Evolutionary conservation across 2,329 filamentous ascomycete genomes (phyloP), one percentile per base, ranked within the genome.

Genomic region (Cladosporium velox): DNA sequence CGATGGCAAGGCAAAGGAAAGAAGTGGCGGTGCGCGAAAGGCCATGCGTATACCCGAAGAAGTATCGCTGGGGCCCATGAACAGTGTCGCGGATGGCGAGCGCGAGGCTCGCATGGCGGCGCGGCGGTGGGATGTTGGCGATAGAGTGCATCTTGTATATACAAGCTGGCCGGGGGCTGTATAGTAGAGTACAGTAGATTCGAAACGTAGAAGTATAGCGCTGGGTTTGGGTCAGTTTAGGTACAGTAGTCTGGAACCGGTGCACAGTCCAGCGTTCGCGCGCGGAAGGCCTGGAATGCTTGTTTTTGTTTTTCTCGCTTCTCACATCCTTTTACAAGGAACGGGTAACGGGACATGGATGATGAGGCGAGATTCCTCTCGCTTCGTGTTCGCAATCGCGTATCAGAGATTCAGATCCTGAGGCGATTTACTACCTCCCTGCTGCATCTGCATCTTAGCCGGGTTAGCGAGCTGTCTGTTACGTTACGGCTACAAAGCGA

Each of bases 231-330:
- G 41, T 30, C 28, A 30, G 24, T 30, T 30, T 30, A 30, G 28
- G 10, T 47, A 47, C 41, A 47, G 41, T 47, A 47, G 41, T 47
- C n/a, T 47, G 41, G 41, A 12, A 21, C n/a, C 41, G n/a, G 51
- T 21, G 52, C 52, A 55, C 30, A 21, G 52, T 55, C 26, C 52
- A 55, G 28, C 52, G 52, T 55, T 55, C 52, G 18, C 24, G 52
- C 28, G 52, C 28, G 30, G 26, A 30, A 21, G 28, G 52, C 15
- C 28, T 55, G 12, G 3, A 34, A 55, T 34, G 52, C 52, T 55
- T 55, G 18, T 11, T 55, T 34, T 34, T 32, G 28, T n/a, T 21
- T 55, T 15, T 32, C 14, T n/a, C 38, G n/a, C 41, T 47, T 47
- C 10, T 21, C 4, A 21, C n/a, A 21, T n/a, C 8, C 41, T 24